Evolutionary conservation across 495 filamentous ascomycete genomes (phyloP).

Genomic region (Penicillium alfredii): DNA sequence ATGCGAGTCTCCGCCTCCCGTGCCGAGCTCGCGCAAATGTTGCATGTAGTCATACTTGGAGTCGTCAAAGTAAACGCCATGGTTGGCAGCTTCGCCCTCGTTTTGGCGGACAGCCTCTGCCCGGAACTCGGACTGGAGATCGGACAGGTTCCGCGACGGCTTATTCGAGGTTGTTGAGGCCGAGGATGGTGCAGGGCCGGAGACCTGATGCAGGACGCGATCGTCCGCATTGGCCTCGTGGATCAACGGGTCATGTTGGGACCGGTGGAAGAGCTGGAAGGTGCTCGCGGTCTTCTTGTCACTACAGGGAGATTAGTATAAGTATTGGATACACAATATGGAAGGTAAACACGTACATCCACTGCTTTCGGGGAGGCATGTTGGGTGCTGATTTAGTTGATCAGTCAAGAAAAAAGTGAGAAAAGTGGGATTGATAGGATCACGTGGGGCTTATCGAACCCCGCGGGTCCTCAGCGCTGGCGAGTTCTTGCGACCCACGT

Average conservation of each 20-base stretch:
- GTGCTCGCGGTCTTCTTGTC: slow-evolving; percentile 91
- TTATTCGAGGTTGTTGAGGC: slow-evolving; percentile 32
- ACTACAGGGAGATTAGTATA: slow-evolving; percentile 39
- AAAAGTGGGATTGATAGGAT: slow-evolving; percentile 34
- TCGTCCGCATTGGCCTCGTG: slow-evolving; percentile 76
- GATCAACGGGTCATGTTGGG: slow-evolving; percentile 94
- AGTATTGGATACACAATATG: no score
- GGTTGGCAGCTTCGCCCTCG: slow-evolving; percentile 91
- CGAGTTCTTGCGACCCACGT: no score
- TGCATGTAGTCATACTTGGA: slow-evolving; percentile 99
- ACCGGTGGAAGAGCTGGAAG: slow-evolving; percentile 89
- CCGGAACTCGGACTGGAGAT: slow-evolving; percentile 75
- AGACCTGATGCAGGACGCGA: slow-evolving; percentile 63
- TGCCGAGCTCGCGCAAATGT: slow-evolving; percentile 82
- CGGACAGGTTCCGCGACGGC: slow-evolving; percentile 47
- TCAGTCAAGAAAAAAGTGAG: slow-evolving; percentile 21
- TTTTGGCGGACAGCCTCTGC: slow-evolving; percentile 64
- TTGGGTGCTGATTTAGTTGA: slow-evolving; percentile 20
- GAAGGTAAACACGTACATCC: slow-evolving; percentile 76
- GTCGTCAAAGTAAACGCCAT: slow-evolving; percentile 86
- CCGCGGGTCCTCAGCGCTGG: slow-evolving; percentile 24
- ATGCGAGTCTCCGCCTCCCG: slow-evolving; percentile 52
- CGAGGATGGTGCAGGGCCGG: slow-evolving; percentile 28
- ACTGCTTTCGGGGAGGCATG: slow-evolving; percentile 76
- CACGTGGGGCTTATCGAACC: slow-evolving; percentile 36